phyloP scores from a whole-genome alignment of 1,139 yeast species.

The Sugiyamaella neomexicana region DNA sequence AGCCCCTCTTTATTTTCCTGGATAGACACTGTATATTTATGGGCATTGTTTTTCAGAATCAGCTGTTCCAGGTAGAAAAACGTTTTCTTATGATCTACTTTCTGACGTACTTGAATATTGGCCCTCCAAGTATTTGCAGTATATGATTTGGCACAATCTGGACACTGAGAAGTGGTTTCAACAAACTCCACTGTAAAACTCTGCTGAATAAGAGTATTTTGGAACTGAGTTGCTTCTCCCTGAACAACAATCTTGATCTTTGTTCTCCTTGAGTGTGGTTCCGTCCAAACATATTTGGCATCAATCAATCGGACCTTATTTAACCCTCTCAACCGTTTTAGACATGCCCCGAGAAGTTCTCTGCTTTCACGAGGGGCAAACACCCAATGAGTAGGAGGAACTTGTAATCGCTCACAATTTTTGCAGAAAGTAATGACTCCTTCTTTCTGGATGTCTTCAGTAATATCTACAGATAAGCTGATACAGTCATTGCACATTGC shows the following conservation, averaged over 20 bases:
- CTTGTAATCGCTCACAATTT: slow-evolving; percentile 90
- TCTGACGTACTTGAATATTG: slow-evolving; percentile 96
- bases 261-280: slow-evolving; percentile 96
- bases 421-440: slow-evolving; percentile 91
- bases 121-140: slow-evolving; percentile 99
- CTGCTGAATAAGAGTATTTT: slow-evolving; percentile 89
- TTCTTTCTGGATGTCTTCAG: slow-evolving; percentile 92
- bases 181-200: slow-evolving; percentile 93
- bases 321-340: slow-evolving; percentile 84
- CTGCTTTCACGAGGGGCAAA: slow-evolving; percentile 88
- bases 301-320: slow-evolving; percentile 84
- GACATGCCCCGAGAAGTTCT: slow-evolving; percentile 85
- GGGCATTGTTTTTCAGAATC: slow-evolving; percentile 89
- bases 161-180: slow-evolving; percentile 94
- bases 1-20: slow-evolving; percentile 92
- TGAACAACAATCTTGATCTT: slow-evolving; percentile 89
- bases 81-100: slow-evolving; percentile 95
- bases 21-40: slow-evolving; percentile 87
- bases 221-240: slow-evolving; percentile 78
- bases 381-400: slow-evolving; percentile 94
- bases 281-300: slow-evolving; percentile 97
- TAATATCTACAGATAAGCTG: slow-evolving; percentile 87
- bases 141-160: slow-evolving; percentile 96
- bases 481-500: slow-evolving; percentile 98
- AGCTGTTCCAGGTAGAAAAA: slow-evolving; percentile 93